A percentile compares a stretch with the other conserved stretches of the same genome.
phyloP scores from a whole-genome alignment of 2,329 filamentous ascomycete genomes.

The Pseudogymnoascus sp. region DNA sequence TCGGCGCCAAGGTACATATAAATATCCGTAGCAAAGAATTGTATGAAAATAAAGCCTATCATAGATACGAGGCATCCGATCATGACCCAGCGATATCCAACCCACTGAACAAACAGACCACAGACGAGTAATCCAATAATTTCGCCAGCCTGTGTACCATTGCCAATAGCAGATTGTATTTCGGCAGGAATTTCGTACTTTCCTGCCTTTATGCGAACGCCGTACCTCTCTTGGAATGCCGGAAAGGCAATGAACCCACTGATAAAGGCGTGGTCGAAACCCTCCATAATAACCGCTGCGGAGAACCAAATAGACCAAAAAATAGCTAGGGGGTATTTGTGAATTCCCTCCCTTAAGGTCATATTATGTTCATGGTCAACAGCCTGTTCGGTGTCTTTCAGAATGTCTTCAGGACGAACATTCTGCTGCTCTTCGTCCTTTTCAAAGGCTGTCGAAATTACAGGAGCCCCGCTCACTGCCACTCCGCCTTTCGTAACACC shows the following conservation, averaged over 20 bases:
- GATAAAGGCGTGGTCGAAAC: slow-evolving; percentile 30
- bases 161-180: slow-evolving; percentile 30
- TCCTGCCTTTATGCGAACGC: slow-evolving; percentile 13
- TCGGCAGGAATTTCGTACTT: slow-evolving; percentile 25
- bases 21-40: slow-evolving; percentile 26
- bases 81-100: slow-evolving; percentile 19
- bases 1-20: slow-evolving; percentile 24
- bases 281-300: slow-evolving; percentile 31
- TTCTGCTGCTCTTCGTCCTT: slow-evolving; percentile 3
- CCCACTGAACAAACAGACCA: slow-evolving; percentile 16
- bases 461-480: not conserved
- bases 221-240: slow-evolving; percentile 16
- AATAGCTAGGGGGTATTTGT: slow-evolving; percentile 11
- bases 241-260: slow-evolving; percentile 28
- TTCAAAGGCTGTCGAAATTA: not conserved
- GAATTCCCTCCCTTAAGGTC: not conserved
- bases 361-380: slow-evolving; percentile 6
- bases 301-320: slow-evolving; percentile 29
- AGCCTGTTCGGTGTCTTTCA: slow-evolving; percentile 16
- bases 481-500: not conserved
- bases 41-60: slow-evolving; percentile 18
- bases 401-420: not conserved
- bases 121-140: slow-evolving; percentile 19
- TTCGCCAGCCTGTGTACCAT: slow-evolving; percentile 16
- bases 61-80: slow-evolving; percentile 11